Conservation (phyloP, 495 filamentous ascomycete species). For the Aspergillus baeticus region DNA sequence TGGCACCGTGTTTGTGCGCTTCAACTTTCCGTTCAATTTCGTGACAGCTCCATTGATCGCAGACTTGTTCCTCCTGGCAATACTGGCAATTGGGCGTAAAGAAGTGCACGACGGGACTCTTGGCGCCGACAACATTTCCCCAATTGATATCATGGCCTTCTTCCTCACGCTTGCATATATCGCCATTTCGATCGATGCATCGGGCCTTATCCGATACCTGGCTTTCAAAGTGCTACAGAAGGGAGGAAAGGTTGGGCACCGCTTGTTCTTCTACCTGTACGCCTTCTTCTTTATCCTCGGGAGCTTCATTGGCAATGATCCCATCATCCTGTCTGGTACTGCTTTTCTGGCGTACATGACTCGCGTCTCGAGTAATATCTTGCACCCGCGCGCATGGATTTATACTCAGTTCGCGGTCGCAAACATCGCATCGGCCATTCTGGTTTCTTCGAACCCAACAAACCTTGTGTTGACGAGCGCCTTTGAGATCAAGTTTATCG, state of each 20-base stretch:
- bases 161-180: slow-evolving; percentile 15
- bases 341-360: slow-evolving; percentile 15
- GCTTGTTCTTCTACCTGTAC: slow-evolving; percentile 10
- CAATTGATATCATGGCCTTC: slow-evolving; percentile 14
- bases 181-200: slow-evolving; percentile 15
- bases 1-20: background rate
- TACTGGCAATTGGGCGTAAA: slow-evolving; percentile 8
- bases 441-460: slow-evolving; percentile 12
- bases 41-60: slow-evolving; percentile 13
- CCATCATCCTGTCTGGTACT: slow-evolving; percentile 11
- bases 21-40: slow-evolving; percentile 12
- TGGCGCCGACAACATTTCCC: slow-evolving; percentile 11
- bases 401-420: slow-evolving; percentile 13
- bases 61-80: slow-evolving; percentile 8
- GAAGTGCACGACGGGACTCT: slow-evolving; percentile 13
- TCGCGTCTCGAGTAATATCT: slow-evolving; percentile 10
- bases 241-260: slow-evolving; percentile 6
- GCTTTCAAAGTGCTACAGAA: slow-evolving; percentile 14
- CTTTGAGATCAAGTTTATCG: slow-evolving; percentile 9
- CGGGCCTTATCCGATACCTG: slow-evolving; percentile 13
- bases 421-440: slow-evolving; percentile 8
- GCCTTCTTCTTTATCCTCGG: slow-evolving; percentile 12
- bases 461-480: slow-evolving; percentile 12
- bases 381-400: slow-evolving; percentile 11
- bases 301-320: slow-evolving; percentile 9